phyloP scores from a whole-genome alignment of 2,329 filamentous ascomycete species.

The Xylaria sp. region DNA sequence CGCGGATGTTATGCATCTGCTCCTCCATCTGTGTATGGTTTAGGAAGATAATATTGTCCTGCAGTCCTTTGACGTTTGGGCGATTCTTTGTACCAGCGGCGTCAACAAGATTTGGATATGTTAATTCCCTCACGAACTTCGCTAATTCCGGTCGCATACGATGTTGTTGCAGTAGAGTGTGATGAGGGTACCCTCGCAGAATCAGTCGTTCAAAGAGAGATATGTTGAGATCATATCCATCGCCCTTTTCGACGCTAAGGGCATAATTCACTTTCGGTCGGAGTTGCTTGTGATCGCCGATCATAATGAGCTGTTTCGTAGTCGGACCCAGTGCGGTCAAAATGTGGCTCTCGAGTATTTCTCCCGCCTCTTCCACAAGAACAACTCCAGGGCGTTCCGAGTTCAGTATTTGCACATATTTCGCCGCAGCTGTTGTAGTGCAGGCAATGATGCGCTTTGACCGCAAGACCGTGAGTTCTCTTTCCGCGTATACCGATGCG shows the following conservation, averaged over 20 bases:
- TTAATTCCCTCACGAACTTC: slow-evolving; percentile 64
- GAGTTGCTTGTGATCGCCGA: slow-evolving; percentile 79
- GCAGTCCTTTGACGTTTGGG: slow-evolving; percentile 64
- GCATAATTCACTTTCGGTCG: slow-evolving; percentile 73
- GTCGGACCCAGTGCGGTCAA: slow-evolving; percentile 38
- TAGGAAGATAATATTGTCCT: slow-evolving; percentile 71
- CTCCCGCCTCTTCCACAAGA: slow-evolving; percentile 57
- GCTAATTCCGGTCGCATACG: slow-evolving; percentile 78
- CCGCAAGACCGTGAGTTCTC: slow-evolving; percentile 17
- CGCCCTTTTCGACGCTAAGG: slow-evolving; percentile 70
- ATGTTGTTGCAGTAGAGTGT: slow-evolving; percentile 69
- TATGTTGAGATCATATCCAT: slow-evolving; percentile 73
- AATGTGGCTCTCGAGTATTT: slow-evolving; percentile 41
- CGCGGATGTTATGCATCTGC: slow-evolving; percentile 54
- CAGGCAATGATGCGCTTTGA: slow-evolving; percentile 71
- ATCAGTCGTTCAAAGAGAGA: slow-evolving; percentile 78
- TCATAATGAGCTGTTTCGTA: slow-evolving; percentile 68
- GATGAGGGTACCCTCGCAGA: slow-evolving; percentile 62
- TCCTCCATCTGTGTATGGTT: slow-evolving; percentile 69
- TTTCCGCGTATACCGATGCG: slow-evolving; percentile 52
- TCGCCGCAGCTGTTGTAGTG: slow-evolving; percentile 76
- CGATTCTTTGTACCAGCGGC: slow-evolving; percentile 59
- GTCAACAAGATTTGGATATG: slow-evolving; percentile 72
- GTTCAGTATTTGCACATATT: slow-evolving; percentile 63
- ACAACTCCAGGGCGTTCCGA: slow-evolving; percentile 66